A percentile compares a stretch with the other conserved stretches of the same genome.
Evolutionary conservation across 176 grass and related monocot species (phyloP).

Genomic region (Ampelocalamus luodianensis): DNA sequence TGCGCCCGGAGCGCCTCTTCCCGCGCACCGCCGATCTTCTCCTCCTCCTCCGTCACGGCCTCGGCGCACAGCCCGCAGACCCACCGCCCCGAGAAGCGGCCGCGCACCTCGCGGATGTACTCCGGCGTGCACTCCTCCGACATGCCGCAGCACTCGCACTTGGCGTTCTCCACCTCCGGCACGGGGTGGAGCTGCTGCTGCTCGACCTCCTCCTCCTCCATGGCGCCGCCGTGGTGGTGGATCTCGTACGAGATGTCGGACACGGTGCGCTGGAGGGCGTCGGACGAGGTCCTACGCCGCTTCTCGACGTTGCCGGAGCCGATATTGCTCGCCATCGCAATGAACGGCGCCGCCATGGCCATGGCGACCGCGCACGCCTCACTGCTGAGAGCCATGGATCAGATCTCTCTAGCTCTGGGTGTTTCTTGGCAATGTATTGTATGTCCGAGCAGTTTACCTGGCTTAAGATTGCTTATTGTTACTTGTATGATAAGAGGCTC

Average conservation of each 20-base stretch:
- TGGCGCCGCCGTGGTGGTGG: conserved; percentile 41
- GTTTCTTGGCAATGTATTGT: background rate
- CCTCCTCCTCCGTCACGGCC: conserved; percentile 73
- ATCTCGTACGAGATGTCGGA: conserved; percentile 83
- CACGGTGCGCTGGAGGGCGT: conserved; percentile 70
- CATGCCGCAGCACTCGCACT: conserved; percentile 95
- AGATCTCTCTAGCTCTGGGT: background rate
- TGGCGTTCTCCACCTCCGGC: conserved; percentile 71
- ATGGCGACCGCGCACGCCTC: conserved; percentile 55
- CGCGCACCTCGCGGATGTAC: conserved; percentile 72
- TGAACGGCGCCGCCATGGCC: conserved; percentile 56
- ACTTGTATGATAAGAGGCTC: conserved; percentile 7
- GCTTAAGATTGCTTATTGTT: background rate
- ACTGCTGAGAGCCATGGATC: conserved; percentile 48
- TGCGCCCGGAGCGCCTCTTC: conserved; percentile 63
- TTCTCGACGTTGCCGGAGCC: conserved; percentile 35
- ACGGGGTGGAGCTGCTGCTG: conserved; percentile 31
- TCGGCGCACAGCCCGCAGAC: conserved; percentile 75
- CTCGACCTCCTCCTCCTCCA: background rate
- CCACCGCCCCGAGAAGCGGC: conserved; percentile 73
- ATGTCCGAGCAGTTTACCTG: background rate
- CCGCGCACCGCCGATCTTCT: conserved; percentile 44
- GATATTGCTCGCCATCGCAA: conserved; percentile 43
- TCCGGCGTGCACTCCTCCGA: conserved; percentile 88
- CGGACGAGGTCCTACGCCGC: conserved; percentile 68